Percentiles rank a stretch among this genome's conserved stretches.
phyloP scores from a whole-genome alignment of 2,329 filamentous ascomycete genomes.

The Fusarium papillatum region DNA sequence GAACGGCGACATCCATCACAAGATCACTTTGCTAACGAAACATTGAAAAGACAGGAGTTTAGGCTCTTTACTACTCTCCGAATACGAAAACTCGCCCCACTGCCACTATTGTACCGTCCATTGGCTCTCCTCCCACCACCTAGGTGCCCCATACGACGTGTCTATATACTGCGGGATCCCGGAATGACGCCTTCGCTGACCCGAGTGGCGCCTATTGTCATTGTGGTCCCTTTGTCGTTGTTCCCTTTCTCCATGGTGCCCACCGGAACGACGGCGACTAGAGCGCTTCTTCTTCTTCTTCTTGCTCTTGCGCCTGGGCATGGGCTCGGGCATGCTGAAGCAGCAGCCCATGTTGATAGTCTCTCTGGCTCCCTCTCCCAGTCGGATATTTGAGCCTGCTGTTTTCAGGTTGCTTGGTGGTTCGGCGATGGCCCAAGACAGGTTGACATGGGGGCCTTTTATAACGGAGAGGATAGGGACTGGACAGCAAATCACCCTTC shows the following conservation, averaged over 20 bases:
- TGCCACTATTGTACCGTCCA: not conserved
- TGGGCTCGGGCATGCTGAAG: slow-evolving; percentile 8
- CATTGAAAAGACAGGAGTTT: not conserved
- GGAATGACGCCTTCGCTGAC: not conserved
- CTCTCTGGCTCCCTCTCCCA: not conserved
- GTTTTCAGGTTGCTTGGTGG: not conserved
- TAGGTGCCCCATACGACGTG: not conserved
- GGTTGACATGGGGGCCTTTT: not conserved
- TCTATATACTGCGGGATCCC: not conserved
- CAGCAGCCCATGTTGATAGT: slow-evolving; percentile 20
- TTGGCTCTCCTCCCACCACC: not conserved
- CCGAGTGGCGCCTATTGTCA: not conserved
- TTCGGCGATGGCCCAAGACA: not conserved
- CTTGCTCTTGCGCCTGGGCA: not conserved
- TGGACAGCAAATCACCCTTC: not conserved
- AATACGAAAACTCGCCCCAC: not conserved
- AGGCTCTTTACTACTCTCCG: not conserved
- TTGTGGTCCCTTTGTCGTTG: not conserved
- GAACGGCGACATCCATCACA: not conserved
- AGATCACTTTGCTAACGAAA: not conserved
- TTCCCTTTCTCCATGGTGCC: not conserved
- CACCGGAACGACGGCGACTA: not conserved
- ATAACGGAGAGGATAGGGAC: not conserved
- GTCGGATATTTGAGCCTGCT: not conserved
- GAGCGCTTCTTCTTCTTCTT: not conserved